A percentile compares a stretch with the other conserved stretches of the same genome.
Conservation (phyloP, 1,284 basidiomycete species). For the Irpex lacteus region DNA sequence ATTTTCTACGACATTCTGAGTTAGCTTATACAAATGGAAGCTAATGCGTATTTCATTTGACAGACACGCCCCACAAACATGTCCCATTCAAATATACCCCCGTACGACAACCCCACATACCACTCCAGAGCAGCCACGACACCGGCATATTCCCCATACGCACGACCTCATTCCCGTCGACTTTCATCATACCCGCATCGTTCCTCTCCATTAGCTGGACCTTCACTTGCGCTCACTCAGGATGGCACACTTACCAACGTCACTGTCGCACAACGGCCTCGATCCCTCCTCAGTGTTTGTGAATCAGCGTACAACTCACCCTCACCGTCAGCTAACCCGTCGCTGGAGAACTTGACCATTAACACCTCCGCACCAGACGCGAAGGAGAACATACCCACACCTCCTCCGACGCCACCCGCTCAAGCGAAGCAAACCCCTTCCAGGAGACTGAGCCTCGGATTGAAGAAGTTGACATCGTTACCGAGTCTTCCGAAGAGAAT, state of each 20-base stretch:
- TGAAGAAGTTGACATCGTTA: constrained; percentile 11
- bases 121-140: not conserved
- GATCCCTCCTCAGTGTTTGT: constrained; percentile 11
- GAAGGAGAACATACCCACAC: not conserved
- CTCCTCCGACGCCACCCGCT: not conserved
- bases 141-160: not conserved
- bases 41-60: not conserved
- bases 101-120: not conserved
- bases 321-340: not conserved
- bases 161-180: not conserved
- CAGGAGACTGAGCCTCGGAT: constrained; percentile 3
- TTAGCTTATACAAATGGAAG: not conserved
- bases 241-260: constrained; percentile 16
- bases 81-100: not conserved
- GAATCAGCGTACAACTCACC: constrained; percentile 12
- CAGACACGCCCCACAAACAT: not conserved
- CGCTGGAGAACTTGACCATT: not conserved
- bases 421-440: constrained; percentile 5
- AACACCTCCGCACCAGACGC: not conserved
- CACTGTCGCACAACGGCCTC: constrained; percentile 11
- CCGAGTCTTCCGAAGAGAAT: constrained; percentile 7
- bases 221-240: constrained; percentile 22
- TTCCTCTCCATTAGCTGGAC: constrained; percentile 29
- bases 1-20: not conserved
- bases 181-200: constrained; percentile 15